Conservation (phyloP, 805 yeast species). For the Metschnikowia koreensis region DNA sequence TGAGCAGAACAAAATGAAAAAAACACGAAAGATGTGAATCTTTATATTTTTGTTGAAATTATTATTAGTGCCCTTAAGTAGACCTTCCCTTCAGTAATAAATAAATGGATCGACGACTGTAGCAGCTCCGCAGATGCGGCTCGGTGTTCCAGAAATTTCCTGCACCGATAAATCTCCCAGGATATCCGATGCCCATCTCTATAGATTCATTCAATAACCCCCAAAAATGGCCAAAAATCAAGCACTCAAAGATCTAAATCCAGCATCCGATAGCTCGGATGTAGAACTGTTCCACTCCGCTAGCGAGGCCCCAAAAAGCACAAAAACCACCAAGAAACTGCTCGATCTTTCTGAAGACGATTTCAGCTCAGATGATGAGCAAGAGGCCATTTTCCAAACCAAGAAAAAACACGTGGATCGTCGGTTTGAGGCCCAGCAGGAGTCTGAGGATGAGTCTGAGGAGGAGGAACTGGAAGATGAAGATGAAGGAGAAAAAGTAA, state of each 20-base stretch:
- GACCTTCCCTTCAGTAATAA: no score
- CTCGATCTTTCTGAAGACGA: constrained; percentile 14
- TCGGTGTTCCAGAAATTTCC: background rate
- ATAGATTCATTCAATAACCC: background rate
- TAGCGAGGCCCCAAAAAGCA: background rate
- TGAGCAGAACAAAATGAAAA: no score
- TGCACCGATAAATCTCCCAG: background rate
- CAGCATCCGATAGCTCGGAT: constrained; percentile 5
- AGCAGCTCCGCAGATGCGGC: background rate
- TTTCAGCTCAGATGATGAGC: constrained; percentile 15
- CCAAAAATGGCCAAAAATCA: constrained; percentile 10
- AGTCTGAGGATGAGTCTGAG: constrained; percentile 7
- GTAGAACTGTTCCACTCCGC: constrained; percentile 3
- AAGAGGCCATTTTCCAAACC: constrained; percentile 15
- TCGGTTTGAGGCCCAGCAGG: constrained; percentile 3
- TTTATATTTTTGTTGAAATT: no score
- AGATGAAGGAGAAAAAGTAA: background rate
- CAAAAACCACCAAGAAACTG: background rate
- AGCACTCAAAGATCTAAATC: constrained; percentile 8
- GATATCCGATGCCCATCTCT: constrained; percentile 6
- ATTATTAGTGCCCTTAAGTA: no score
- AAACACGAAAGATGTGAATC: no score
- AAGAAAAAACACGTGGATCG: constrained; percentile 6
- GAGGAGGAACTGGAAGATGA: constrained; percentile 7
- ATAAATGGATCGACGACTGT: no score